A percentile compares a stretch with the other conserved stretches of the same genome.
Conservation (phyloP, 345 rosid genomes). For the Euphorbia tirucalli region DNA sequence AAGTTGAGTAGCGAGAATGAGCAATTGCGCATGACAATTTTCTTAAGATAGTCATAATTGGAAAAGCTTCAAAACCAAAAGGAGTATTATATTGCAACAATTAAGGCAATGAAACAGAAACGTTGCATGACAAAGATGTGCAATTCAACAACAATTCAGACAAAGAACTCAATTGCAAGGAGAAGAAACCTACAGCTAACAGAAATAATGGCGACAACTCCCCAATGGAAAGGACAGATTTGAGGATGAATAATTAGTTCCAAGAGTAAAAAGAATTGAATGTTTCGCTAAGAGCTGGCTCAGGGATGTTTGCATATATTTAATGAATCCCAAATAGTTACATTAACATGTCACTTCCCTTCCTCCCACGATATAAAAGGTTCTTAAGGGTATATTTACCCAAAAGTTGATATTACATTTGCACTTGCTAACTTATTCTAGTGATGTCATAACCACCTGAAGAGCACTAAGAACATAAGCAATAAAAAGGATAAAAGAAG, state of each 20-base stretch:
- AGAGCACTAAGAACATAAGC: background rate
- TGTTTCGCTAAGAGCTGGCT: background rate
- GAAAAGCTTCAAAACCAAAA: too few species aligned
- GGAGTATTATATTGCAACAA: too few species aligned
- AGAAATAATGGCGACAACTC: too few species aligned
- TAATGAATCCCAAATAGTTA: background rate
- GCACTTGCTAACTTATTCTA: background rate
- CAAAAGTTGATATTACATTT: background rate
- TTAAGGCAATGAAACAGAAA: too few species aligned
- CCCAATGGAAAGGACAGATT: background rate
- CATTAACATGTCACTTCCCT: background rate
- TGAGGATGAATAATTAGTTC: background rate
- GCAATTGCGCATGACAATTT: too few species aligned
- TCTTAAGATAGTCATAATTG: too few species aligned
- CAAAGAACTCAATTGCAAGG: too few species aligned
- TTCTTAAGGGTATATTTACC: background rate
- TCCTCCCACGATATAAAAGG: background rate
- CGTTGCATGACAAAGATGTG: too few species aligned
- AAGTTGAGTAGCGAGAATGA: too few species aligned
- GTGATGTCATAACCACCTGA: background rate
- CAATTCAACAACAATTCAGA: too few species aligned
- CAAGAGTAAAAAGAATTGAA: background rate
- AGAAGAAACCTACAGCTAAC: too few species aligned
- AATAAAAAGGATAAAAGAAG: background rate
- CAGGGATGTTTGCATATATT: background rate